Conservation (phyloP, 768 basidiomycete species). For the Tulasnella sp. region DNA sequence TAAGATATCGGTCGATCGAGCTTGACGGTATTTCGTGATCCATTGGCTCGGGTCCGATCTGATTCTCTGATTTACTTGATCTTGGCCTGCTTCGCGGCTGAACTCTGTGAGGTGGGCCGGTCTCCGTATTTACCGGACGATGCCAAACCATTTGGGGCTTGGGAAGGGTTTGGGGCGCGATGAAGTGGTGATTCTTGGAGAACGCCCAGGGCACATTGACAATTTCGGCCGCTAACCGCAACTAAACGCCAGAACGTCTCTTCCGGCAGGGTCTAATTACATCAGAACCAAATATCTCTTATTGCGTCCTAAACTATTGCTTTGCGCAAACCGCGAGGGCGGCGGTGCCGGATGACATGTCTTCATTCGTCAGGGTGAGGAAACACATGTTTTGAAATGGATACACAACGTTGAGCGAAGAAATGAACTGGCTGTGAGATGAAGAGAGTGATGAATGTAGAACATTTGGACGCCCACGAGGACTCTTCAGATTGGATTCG, state of each 20-base stretch:
- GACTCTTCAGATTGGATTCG: neutral
- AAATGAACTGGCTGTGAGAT: neutral
- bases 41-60: neutral
- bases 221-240: neutral
- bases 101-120: neutral
- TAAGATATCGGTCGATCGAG: neutral
- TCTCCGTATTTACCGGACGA: neutral
- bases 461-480: neutral
- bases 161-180: neutral
- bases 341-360: neutral
- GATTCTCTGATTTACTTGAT: neutral
- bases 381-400: neutral
- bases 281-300: neutral
- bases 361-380: neutral
- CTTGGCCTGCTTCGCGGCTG: neutral
- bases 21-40: neutral
- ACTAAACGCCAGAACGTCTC: neutral
- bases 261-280: neutral
- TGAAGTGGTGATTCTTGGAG: neutral
- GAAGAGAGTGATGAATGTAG: neutral
- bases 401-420: neutral
- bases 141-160: neutral
- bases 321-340: neutral
- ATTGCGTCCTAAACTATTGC: neutral
- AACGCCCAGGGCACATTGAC: neutral